phyloP scores from a whole-genome alignment of 768 basidiomycete genomes.

The Boletus fagicola region DNA sequence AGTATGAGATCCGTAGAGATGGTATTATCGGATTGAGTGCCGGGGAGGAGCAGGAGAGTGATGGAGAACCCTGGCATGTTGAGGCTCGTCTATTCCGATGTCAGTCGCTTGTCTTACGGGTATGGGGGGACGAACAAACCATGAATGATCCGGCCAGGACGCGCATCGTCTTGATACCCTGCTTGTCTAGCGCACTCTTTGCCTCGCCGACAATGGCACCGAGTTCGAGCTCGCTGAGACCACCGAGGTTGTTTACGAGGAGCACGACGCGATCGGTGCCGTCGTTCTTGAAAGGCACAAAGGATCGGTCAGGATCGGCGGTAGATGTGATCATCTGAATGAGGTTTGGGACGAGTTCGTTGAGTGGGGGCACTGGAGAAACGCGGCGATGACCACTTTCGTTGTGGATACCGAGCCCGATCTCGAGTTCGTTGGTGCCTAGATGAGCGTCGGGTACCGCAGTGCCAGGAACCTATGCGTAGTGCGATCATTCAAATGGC shows the following conservation, averaged over 20 bases:
- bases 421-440: conserved; percentile 67
- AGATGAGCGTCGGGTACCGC: conserved; percentile 55
- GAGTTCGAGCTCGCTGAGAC: conserved; percentile 80
- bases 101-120: neutral
- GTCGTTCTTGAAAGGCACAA: conserved; percentile 64
- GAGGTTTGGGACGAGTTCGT: conserved; percentile 66
- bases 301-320: conserved; percentile 73
- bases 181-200: conserved; percentile 50
- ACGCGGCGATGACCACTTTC: conserved; percentile 72
- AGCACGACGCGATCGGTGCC: conserved; percentile 70
- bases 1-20: conserved; percentile 48
- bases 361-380: conserved; percentile 69
- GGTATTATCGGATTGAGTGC: conserved; percentile 36
- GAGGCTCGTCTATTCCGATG: conserved; percentile 63
- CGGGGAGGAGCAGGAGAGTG: conserved; percentile 74
- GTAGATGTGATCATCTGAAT: conserved; percentile 70
- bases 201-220: conserved; percentile 65
- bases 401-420: conserved; percentile 92
- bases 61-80: conserved; percentile 94
- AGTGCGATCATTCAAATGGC: neutral
- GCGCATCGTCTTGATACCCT: conserved; percentile 56
- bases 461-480: conserved; percentile 71
- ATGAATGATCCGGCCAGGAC: conserved; percentile 83
- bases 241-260: conserved; percentile 86
- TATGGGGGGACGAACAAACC: conserved; percentile 42